Base-by-base conservation (phyloP, 495 filamentous ascomycete species). In the Penicillium pulvis region DNA sequence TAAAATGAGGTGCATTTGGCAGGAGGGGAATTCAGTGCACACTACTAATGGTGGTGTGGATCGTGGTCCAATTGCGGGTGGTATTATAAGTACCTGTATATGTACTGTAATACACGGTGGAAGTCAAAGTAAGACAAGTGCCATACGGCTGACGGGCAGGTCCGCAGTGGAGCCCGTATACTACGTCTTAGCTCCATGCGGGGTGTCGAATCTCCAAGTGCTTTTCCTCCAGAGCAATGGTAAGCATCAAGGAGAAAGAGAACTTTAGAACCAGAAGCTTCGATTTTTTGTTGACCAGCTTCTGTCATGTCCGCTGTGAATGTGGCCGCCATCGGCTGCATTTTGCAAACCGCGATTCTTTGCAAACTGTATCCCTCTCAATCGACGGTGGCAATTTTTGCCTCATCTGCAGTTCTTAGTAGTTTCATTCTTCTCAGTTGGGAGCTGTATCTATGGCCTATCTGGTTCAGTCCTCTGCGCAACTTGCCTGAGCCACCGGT, bases 381-480 rank as follows among this genome's bases (percentile, higher is more conserved):
- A 28, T 28, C 45, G 20, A 28, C 17, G 19, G 6, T n/a, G 1
- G 9, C 14, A 24, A 24, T 12, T n/a, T 47, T 5, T 6, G 8
- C 3, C n/a, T 12, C 20, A 23, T 47, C 45, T 28, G 28, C 33
- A 7, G n/a, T 48, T 28, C 23, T 41, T 26, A 33, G 24, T 12
- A 17, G 36, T 17, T n/a, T 48, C 8, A 8, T 46, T 6, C 16
- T 56, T 6, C 20, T 16, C 4, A 24, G 23, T 7, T 56, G 53
- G 53, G 48, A 48, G 26, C 53, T 56, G 5, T 56, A 46, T 26
- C 24, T 56, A 23, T 56, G 53, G 53, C 53, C 53, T 35, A 19
- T 56, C 19, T 56, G 53, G 53, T 48, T 56, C 53, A 56, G 53
- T 48, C 53, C 53, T 14, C 19, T 56, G 30, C 53, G 53, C 16